Evolutionary conservation across 2,329 filamentous ascomycete species (phyloP), one percentile per base, ranked within the genome.

Genomic region (Pochonia chlamydosporia): DNA sequence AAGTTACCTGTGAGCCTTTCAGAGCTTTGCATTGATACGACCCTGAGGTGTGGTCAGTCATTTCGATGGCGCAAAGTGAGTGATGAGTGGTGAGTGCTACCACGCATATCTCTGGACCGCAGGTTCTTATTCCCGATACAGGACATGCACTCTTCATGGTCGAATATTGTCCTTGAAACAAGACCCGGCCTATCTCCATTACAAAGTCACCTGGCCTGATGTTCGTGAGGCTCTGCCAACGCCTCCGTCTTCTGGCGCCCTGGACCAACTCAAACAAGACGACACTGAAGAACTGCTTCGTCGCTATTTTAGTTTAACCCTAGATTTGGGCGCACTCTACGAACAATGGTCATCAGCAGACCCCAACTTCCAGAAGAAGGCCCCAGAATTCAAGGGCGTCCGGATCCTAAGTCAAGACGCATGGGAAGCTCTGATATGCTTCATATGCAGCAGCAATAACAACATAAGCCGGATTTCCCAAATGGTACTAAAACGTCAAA

Each of bases 391-490:
- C 63, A 85, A 85, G 0, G 93, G 95, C 11, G 87, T 99, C 47
- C 84, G 93, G 20, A 96, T 99, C 54, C 71, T 99, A 39, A 88
- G 85, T 58, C 93, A 99, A 69, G 91, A 96, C 71, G 84, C 92
- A 1, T 99, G 95, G 93, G 93, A 99, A 66, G 84, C 93, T 1
- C 74, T 99, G 20, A 74, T 99, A 21, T 85, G 87, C 48, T 99
- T 99, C 67, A 99, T 99, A 54, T 99, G 93, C 75, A 96, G 91
- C 67, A 96, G 90, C 68, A 99, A 99, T 69, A 99, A 99, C 70
- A 96, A 99, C 63, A 99, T 99, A 51, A 79, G 84, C 2, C 82
- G 93, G 33, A 99, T 99, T 63, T 92, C 88, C 5, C 88, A 95
- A 67, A 99, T 99, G 93, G 90, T 87, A 59, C 53, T 61, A 31